These are phyloP conservation scores for Diplodia mutila DNA, from an alignment of 2,329 filamentous ascomycete genomes.

Conservation along the genomic window DNA sequence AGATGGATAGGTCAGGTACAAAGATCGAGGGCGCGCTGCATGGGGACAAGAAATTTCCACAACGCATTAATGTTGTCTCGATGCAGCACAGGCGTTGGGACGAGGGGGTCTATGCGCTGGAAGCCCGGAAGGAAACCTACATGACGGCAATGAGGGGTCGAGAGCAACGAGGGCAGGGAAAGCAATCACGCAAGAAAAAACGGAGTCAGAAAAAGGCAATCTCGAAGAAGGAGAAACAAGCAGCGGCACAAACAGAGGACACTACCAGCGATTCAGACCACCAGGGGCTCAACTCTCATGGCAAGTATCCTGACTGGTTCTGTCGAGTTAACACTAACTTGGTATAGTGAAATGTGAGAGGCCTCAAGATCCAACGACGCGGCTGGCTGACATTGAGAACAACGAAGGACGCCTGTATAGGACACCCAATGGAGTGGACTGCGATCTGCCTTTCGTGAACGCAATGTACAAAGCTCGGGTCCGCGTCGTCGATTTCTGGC, in stretches of 20 bases:
- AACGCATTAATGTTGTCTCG: constrained; percentile 62
- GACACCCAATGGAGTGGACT: constrained; percentile 42
- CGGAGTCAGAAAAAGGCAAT: constrained; percentile 41
- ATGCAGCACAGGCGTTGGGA: constrained; percentile 45
- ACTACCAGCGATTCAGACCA: constrained; percentile 22
- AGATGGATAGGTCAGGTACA: constrained; percentile 42
- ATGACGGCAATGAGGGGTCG: neutral
- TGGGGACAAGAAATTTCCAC: constrained; percentile 57
- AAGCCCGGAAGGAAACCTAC: neutral
- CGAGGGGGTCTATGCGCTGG: constrained; percentile 57
- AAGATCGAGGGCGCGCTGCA: constrained; percentile 75
- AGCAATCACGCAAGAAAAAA: constrained; percentile 45
- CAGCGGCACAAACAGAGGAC: constrained; percentile 34
- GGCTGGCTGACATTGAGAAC: constrained; percentile 3
- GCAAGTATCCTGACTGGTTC: constrained; percentile 37
- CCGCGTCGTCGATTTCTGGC: constrained; percentile 82
- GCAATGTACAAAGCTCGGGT: constrained; percentile 69
- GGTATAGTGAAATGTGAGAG: constrained; percentile 5
- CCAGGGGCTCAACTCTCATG: constrained; percentile 41
- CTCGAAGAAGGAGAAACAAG: constrained; percentile 39
- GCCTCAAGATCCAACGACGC: neutral
- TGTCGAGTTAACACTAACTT: neutral
- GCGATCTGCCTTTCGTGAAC: constrained; percentile 72
- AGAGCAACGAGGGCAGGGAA: neutral
- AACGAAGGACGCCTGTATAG: constrained; percentile 18